Evolutionary conservation across 164 flowering plant species (phyloP), one percentile per base, ranked within the genome.

Genomic region (Echeveria elegans): DNA sequence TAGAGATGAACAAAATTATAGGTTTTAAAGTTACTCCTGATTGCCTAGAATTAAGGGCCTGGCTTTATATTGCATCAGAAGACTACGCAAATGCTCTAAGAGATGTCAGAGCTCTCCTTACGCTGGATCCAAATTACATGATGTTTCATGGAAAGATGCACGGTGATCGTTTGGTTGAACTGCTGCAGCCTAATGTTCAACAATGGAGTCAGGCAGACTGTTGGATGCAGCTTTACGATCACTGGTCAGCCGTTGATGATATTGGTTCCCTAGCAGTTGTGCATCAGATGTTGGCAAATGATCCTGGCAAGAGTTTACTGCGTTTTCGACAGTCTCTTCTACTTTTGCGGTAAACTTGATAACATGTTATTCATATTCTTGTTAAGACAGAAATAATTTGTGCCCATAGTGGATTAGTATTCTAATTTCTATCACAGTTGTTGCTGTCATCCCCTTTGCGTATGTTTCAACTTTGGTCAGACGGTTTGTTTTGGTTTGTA

Each of bases 161-260:
- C 19, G 93, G 83, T 16, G 86, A 83, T 18, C 82, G 81, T 32
- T 50, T 94, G 73, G 85, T 89, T 3, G 93, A 89, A 75, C 85
- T 84, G 60, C 86, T 91, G 8, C 48, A 77, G 45, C 80, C 76
- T 68, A 77, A 75, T 45, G 95, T 78, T 65, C 85, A 88, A 77
- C 85, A 82, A 66, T 86, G 85, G 85, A 83, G 81, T 68, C 88
- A 80, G 70, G 96, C 96, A 59, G 97, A 94, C 70, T 94, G 98
- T 66, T 94, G 96, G 96, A 84, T 87, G 89, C 92, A 87, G 72
- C 81, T 89, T n/a, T 83, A 87, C 73, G 87, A 87, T 66, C 75
- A 86, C 52, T 89, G 96, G 92, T 89, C 96, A 4, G 82, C 81
- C 59, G 92, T 89, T 71, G 96, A 89, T 79, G 96, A 89, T 81